These are phyloP conservation scores for Martensiomyces pterosporus DNA, from an alignment of 192 early-diverging fungal species.

Conservation along the genomic window DNA sequence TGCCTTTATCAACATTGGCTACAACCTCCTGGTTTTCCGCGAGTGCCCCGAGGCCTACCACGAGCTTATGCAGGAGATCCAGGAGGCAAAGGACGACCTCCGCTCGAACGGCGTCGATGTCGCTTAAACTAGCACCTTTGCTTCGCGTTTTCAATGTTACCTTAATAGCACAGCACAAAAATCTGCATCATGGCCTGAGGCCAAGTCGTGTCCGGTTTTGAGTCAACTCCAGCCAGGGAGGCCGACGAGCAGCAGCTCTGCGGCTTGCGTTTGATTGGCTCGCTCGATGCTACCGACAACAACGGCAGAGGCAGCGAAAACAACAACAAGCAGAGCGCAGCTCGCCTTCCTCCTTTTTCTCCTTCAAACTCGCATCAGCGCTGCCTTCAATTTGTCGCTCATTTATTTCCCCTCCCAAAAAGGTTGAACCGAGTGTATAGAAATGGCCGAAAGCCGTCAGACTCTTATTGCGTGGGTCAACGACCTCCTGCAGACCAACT, in stretches of 20 bases:
- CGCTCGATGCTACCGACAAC: not conserved
- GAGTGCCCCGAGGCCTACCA: slow-evolving; percentile 89
- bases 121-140: not conserved
- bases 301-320: not conserved
- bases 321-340: slow-evolving; percentile 5
- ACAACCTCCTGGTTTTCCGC: slow-evolving; percentile 78
- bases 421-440: too few relatives aligned
- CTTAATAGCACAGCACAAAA: too few relatives aligned
- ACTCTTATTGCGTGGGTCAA: slow-evolving; percentile 96
- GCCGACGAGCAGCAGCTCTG: too few relatives aligned
- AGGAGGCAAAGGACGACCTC: slow-evolving; percentile 75
- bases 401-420: too few relatives aligned
- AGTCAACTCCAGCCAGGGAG: too few relatives aligned
- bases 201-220: too few relatives aligned
- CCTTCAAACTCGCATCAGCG: too few relatives aligned
- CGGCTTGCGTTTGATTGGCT: not conserved
- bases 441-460: slow-evolving; percentile 84
- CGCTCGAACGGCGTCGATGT: slow-evolving; percentile 62
- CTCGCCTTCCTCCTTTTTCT: slow-evolving; percentile 1
- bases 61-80: slow-evolving; percentile 80
- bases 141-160: not conserved
- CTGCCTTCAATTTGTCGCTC: too few relatives aligned
- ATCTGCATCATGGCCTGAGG: too few relatives aligned
- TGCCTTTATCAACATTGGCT: slow-evolving; percentile 82
- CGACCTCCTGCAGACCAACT: slow-evolving; percentile 83